Evolutionary conservation across 345 rosid species (phyloP), one percentile per base, ranked within the genome.

Genomic region (Eutrema yunnanense): DNA sequence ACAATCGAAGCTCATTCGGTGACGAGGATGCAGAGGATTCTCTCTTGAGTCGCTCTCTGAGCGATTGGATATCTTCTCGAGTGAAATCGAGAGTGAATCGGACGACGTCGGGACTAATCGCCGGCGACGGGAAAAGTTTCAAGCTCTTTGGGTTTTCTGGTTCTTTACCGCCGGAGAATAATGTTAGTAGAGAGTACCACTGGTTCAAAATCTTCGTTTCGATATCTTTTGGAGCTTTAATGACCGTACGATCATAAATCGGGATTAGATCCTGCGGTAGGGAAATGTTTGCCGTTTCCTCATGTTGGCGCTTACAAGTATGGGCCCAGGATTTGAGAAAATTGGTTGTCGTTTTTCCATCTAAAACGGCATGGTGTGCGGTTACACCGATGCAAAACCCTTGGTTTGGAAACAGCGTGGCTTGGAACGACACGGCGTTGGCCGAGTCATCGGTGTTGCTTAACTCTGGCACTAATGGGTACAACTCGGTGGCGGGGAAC

Each of bases 241-340:
- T 19, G 6, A 73, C 38, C 1, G 56, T 37, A 11, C 83, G 71
- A 52, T 76, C 78, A 9, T 61, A 73, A 19, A 6, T 11, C 0
- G 84, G 78, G 7, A 40, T 66, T 7, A 77, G 38, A 44, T 72
- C 82, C 0, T 51, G 29, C 16, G 78, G 67, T 8, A 79, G 30
- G 0, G 50, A 47, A 7, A 9, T 3, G 5, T 34, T 66, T 26
- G 9, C 9, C 0, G 48, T n/a, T 3, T 32, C 34, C 4, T 59
- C 19, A 27, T 53, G 42, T 29, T 32, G 59, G 32, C 57, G 66
- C 4, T 46, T 62, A 41, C 77, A 78, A 0, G 14, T 5, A 34
- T 75, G 13, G 8, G 82, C 78, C 83, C 83, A 80, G 3, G 77
- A 64, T 64, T 80, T 82, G 38, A 77, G 50, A 16, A 82, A 80